Evolutionary conservation across 331 rosid species (phyloP), one percentile per base, ranked within the genome.

Genomic region (Dryas integrifolia): DNA sequence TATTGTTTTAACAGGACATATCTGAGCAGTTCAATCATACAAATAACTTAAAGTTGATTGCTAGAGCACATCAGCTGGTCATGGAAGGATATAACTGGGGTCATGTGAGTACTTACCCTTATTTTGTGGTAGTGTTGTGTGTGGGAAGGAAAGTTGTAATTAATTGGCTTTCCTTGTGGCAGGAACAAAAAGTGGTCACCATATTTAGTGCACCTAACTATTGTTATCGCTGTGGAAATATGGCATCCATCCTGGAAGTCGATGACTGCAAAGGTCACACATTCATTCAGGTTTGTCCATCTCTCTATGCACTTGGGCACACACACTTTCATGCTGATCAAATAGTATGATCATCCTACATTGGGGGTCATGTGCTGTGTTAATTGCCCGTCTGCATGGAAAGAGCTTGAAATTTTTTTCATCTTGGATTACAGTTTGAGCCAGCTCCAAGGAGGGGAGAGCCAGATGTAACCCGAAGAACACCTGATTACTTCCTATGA

Each of bases 41-140:
- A 74, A 92, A 90, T 82, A 90, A 82, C 86, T 81, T 92, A 80
- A 92, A 90, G 84, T 86, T 92, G 85, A 90, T 92, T 80, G 96
- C 98, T 15, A 85, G 98, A 82, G 96, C 98, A 55, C 97, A 90
- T 73, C 97, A 92, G 85, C 90, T 92, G 84, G 98, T 92, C 72
- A 92, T 92, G 98, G 98, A 92, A 80, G 98, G 98, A 75, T 92
- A 85, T 79, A 90, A 90, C 84, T 88, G 97, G 97, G 96, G 92
- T 35, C 98, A 92, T 79, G 96, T 92, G 82, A 83, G 76, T 73
- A 52, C 66, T 24, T 56, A 16, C 50, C 38, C 71, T 70, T 56
- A 52, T 8, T 55, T 70, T 51, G 44, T 18, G 13, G 38, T 46
- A 40, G 21, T 47, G 9, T 64, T 74, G 13, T 44, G 0, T 67